Base-by-base conservation (phyloP, 805 yeast species). In the Ogataea trehalophila region DNA sequence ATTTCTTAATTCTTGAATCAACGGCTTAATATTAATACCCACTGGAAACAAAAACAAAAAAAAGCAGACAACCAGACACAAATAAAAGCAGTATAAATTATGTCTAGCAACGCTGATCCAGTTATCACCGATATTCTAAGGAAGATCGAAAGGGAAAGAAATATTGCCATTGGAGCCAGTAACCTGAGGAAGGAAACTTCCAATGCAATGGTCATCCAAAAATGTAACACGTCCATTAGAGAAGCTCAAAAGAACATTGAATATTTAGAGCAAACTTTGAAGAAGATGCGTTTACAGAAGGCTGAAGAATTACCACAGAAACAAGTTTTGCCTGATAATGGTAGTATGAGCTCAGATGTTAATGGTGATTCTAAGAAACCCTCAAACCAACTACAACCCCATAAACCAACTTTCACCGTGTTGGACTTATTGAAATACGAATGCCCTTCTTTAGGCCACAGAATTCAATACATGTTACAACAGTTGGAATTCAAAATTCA, bases 401-500 rank as follows among this genome's bases (percentile, higher is more conserved):
- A 59, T 39, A 57, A 58, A 22, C 80, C 84, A 1, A 63, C 76
- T 5, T 86, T 76, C 60, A 79, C 92, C 0, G 75, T 87, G 18
- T 71, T 87, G 55, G 99, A 94, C 64, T 73, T 94, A 47, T 76
- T 89, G 62, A 90, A 90, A 58, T 90, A 89, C 61, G 97, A 94
- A 59, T 87, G 96, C 57, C 97, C 97, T 0, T 87, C 95, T 0
- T 71, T 94, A 56, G 97, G 97, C 11, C 97, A 94, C 59, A 80
- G 94, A 53, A 94, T 94, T 60, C 97, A 89, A 67, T 83, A 87
- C 58, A 91, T 94, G 98, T 76, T 92, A 46, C 97, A 91, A 68
- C 95, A 90, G 66, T 74, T 94, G 50, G 96, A 91, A 63, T 90
- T 92, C 66, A 94, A 94, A 67, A 75, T 92, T 41, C 94, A 92